Evolutionary conservation across 352 stramenopile species (phyloP).

Genomic region (Phytophthora aleatoria): DNA sequence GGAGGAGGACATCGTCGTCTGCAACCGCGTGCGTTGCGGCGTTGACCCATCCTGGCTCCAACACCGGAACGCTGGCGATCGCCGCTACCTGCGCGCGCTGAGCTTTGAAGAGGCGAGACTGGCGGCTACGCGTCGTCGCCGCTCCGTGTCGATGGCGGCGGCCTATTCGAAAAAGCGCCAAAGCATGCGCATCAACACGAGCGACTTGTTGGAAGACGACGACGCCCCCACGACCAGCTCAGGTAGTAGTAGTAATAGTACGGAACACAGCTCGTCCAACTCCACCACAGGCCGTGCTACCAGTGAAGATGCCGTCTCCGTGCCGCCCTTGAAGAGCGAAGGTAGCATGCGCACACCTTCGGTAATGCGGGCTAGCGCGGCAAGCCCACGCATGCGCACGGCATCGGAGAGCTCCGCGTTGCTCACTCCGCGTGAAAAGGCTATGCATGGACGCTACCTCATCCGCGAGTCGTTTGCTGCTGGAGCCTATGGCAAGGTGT

Average conservation of each 20-base stretch:
- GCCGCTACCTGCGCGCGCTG: constrained; percentile 53
- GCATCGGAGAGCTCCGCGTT: constrained; percentile 41
- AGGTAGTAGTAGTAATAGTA: constrained; percentile 24
- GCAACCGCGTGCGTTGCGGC: constrained; percentile 68
- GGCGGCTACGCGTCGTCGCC: constrained; percentile 45
- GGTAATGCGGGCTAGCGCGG: constrained; percentile 10
- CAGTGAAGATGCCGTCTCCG: constrained; percentile 12
- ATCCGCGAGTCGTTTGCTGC: constrained; percentile 78
- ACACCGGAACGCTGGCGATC: constrained; percentile 42
- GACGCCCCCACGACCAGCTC: not conserved
- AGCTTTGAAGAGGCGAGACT: constrained; percentile 56
- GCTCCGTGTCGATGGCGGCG: constrained; percentile 24
- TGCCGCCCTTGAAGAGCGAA: constrained; percentile 15
- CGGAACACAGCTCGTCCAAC: constrained; percentile 27
- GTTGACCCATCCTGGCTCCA: constrained; percentile 53
- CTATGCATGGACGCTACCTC: constrained; percentile 72
- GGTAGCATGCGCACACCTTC: constrained; percentile 4
- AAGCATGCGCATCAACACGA: constrained; percentile 21
- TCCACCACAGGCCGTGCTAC: constrained; percentile 19
- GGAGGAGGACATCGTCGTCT: constrained; percentile 73
- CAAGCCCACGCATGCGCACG: constrained; percentile 23
- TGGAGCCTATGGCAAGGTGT: constrained; percentile 71
- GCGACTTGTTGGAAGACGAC: constrained; percentile 7
- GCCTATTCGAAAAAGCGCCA: constrained; percentile 25
- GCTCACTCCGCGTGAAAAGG: constrained; percentile 63